Conservation (phyloP, 345 rosid genomes). For the Raphanus sativus region DNA sequence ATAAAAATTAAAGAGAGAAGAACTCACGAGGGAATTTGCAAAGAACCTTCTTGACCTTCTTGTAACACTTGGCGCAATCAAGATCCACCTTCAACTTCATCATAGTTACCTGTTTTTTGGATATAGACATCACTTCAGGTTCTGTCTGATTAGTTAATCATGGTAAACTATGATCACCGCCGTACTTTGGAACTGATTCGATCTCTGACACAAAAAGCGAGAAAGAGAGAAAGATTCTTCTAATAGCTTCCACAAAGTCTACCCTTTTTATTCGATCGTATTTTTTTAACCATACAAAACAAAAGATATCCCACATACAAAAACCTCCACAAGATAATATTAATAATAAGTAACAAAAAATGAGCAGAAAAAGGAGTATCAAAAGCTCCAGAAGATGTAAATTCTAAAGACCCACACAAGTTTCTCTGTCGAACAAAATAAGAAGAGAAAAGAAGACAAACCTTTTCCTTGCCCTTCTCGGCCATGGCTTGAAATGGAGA, state of each 20-base stretch:
- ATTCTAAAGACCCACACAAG: constrained; percentile 22
- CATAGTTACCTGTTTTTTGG: constrained; percentile 48
- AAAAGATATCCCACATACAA: constrained; percentile 23
- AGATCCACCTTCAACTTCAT: constrained; percentile 80
- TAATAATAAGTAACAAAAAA: background rate
- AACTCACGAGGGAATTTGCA: constrained; percentile 73
- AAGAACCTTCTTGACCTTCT: constrained; percentile 76
- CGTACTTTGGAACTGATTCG: constrained; percentile 27
- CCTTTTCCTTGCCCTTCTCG: constrained; percentile 46
- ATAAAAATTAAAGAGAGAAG: background rate
- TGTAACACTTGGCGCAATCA: constrained; percentile 59
- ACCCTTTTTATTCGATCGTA: background rate
- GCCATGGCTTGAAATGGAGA: constrained; percentile 35
- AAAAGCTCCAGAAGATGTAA: constrained; percentile 6
- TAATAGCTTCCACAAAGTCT: constrained; percentile 16
- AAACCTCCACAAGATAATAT: constrained; percentile 8
- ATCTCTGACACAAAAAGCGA: constrained; percentile 36
- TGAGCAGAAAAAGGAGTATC: background rate
- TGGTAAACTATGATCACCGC: constrained; percentile 2
- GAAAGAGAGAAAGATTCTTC: constrained; percentile 24
- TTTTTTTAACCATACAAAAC: constrained; percentile 22
- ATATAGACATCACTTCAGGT: constrained; percentile 14
- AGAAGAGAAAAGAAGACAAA: constrained; percentile 3
- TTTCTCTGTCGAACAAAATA: constrained; percentile 1
- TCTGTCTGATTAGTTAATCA: background rate